These are phyloP conservation scores for Zygosaccharomyces kombuchaensis DNA, from an alignment of 805 yeast genomes.

Conservation along the genomic window DNA sequence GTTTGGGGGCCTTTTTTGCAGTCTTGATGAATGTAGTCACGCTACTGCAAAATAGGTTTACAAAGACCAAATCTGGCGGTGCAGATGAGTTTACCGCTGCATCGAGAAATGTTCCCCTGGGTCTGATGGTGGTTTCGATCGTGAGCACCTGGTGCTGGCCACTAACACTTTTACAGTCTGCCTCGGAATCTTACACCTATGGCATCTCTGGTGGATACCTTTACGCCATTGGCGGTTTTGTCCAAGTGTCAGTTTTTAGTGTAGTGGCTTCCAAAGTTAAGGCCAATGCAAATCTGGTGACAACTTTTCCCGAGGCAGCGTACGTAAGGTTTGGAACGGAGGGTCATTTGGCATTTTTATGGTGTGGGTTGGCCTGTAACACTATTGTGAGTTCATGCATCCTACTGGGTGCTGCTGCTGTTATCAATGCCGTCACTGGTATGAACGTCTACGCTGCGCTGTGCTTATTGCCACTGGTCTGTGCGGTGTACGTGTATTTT, in stretches of 20 bases:
- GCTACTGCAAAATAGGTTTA: slow-evolving; percentile 35
- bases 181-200: slow-evolving; percentile 30
- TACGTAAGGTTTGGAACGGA: slow-evolving; percentile 39
- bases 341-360: slow-evolving; percentile 38
- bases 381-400: slow-evolving; percentile 41
- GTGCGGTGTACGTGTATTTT: slow-evolving; percentile 45
- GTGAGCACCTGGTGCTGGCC: slow-evolving; percentile 42
- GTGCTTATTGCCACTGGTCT: slow-evolving; percentile 46
- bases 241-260: slow-evolving; percentile 36
- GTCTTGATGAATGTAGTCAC: slow-evolving; percentile 40
- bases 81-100: slow-evolving; percentile 45
- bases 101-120: slow-evolving; percentile 41
- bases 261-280: slow-evolving; percentile 37
- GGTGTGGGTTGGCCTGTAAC: slow-evolving; percentile 40
- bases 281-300: slow-evolving; percentile 37
- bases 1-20: slow-evolving; percentile 43
- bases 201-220: slow-evolving; percentile 35
- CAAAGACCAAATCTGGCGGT: slow-evolving; percentile 27
- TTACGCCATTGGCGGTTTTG: slow-evolving; percentile 28
- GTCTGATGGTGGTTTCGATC: slow-evolving; percentile 41
- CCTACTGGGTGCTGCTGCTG: slow-evolving; percentile 44
- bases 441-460: slow-evolving; percentile 45
- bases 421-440: slow-evolving; percentile 40
- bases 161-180: slow-evolving; percentile 31
- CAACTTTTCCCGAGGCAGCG: slow-evolving; percentile 42